Conservation (phyloP, 768 basidiomycete genomes). For the Boletus vinaceobasis region DNA sequence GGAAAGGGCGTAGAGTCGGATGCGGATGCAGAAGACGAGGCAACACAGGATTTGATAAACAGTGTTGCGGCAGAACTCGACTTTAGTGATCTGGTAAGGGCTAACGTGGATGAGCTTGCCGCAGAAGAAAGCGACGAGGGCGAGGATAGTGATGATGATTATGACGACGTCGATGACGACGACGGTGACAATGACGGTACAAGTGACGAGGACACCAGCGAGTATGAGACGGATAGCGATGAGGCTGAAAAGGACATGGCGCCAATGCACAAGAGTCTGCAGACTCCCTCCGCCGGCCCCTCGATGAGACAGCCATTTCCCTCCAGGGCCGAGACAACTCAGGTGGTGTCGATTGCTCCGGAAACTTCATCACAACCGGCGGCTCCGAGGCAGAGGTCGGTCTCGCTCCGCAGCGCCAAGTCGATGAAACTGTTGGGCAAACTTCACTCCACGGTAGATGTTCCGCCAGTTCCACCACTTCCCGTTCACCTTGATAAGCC, state of each 20-base stretch:
- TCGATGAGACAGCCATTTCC: not conserved
- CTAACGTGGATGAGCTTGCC: slow-evolving; percentile 76
- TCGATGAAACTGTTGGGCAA: slow-evolving; percentile 39
- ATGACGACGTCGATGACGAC: slow-evolving; percentile 36
- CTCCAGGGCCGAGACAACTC: not conserved
- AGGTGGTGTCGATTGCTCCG: not conserved
- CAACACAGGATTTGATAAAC: slow-evolving; percentile 75
- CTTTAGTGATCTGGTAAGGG: slow-evolving; percentile 75
- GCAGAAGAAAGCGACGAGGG: slow-evolving; percentile 66
- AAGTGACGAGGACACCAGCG: slow-evolving; percentile 38
- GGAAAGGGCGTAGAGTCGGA: slow-evolving; percentile 39
- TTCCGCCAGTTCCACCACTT: slow-evolving; percentile 41
- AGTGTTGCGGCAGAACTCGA: slow-evolving; percentile 78
- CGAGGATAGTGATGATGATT: slow-evolving; percentile 40
- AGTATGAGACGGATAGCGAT: slow-evolving; percentile 29
- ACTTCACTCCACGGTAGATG: slow-evolving; percentile 31
- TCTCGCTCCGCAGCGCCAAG: slow-evolving; percentile 46
- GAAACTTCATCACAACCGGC: slow-evolving; percentile 1
- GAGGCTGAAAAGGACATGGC: slow-evolving; percentile 9
- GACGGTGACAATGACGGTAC: slow-evolving; percentile 41
- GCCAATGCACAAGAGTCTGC: not conserved
- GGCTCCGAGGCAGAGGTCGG: slow-evolving; percentile 29
- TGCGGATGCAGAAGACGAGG: slow-evolving; percentile 72
- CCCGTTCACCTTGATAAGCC: slow-evolving; percentile 38
- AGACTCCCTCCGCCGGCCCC: not conserved